Conservation (phyloP, 176 grass and related monocot genomes). For the Zoysia pacifica region DNA sequence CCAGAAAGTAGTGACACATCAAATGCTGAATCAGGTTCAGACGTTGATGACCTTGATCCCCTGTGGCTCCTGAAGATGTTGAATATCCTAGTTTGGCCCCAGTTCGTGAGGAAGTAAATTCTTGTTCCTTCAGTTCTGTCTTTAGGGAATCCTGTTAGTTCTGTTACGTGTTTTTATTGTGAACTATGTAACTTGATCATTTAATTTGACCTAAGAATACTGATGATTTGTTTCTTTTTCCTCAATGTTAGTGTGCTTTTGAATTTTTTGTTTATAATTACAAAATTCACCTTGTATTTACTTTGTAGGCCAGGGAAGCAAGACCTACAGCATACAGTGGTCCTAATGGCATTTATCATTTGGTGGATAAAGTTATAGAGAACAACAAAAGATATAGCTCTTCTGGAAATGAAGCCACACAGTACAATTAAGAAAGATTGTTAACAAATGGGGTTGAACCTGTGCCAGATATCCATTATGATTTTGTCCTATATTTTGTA, state of each 20-base stretch:
- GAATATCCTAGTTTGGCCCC: constrained; percentile 81
- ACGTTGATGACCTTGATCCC: constrained; percentile 74
- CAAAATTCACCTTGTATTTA: constrained; percentile 22
- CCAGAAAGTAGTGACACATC: constrained; percentile 76
- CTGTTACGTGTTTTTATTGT: not conserved
- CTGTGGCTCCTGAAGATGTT: constrained; percentile 53
- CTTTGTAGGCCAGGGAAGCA: constrained; percentile 60
- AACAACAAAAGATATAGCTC: constrained; percentile 54
- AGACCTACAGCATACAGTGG: constrained; percentile 55
- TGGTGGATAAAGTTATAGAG: constrained; percentile 54
- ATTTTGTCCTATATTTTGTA: constrained; percentile 2
- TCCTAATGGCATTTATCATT: constrained; percentile 44
- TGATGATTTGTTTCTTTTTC: constrained; percentile 12
- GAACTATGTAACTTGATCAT: constrained; percentile 5
- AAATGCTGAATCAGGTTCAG: constrained; percentile 91
- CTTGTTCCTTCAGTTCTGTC: constrained; percentile 26
- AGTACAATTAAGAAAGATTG: constrained; percentile 35
- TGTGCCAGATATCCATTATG: constrained; percentile 49
- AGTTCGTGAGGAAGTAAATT: constrained; percentile 82
- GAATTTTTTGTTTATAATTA: not conserved
- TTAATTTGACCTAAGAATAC: constrained; percentile 9
- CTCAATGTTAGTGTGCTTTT: constrained; percentile 11
- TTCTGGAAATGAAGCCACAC: constrained; percentile 42
- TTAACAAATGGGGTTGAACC: constrained; percentile 31
- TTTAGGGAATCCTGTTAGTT: not conserved